phyloP scores from a whole-genome alignment of 2,329 filamentous ascomycete genomes.

The Parasarocladium wereldwijsianum region DNA sequence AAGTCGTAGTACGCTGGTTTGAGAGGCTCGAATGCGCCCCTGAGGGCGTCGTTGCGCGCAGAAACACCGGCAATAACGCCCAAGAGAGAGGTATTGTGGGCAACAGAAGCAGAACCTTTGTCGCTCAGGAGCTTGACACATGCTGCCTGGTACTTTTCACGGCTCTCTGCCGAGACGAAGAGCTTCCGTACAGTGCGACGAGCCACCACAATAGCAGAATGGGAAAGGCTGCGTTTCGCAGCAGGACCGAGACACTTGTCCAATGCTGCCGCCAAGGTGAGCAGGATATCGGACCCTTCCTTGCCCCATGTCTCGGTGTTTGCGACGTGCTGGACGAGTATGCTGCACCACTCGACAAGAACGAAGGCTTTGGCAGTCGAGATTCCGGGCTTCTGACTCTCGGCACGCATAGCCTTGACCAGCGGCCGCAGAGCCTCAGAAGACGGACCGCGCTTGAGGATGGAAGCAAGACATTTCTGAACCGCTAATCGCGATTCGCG shows the following conservation, averaged over 20 bases:
- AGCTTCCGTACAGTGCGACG: conserved; percentile 66
- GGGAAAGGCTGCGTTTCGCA: conserved; percentile 48
- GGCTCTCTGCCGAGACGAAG: conserved; percentile 41
- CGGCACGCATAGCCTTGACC: conserved; percentile 50
- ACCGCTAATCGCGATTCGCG: conserved; percentile 70
- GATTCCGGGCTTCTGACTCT: conserved; percentile 64
- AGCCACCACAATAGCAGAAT: conserved; percentile 63
- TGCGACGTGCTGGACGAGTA: conserved; percentile 59
- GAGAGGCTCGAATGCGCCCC: conserved; percentile 42
- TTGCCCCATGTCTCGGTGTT: conserved; percentile 47
- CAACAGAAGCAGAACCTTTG: conserved; percentile 48
- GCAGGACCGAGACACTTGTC: conserved; percentile 61
- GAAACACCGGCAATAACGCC: conserved; percentile 82
- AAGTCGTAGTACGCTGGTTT: conserved; percentile 68
- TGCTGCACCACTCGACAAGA: conserved; percentile 75
- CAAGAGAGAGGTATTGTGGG: conserved; percentile 62
- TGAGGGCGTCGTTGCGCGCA: conserved; percentile 51
- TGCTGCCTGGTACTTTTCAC: conserved; percentile 44
- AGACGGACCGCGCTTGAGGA: conserved; percentile 44
- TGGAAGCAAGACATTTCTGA: conserved; percentile 59
- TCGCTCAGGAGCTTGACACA: conserved; percentile 52
- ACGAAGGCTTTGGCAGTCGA: conserved; percentile 74
- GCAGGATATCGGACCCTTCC: conserved; percentile 50
- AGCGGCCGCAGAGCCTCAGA: conserved; percentile 46
- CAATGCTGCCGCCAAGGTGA: conserved; percentile 56